These are phyloP conservation scores for Eragrostis tef DNA, from an alignment of 202 grass and related monocot genomes.

Conservation along the genomic window DNA sequence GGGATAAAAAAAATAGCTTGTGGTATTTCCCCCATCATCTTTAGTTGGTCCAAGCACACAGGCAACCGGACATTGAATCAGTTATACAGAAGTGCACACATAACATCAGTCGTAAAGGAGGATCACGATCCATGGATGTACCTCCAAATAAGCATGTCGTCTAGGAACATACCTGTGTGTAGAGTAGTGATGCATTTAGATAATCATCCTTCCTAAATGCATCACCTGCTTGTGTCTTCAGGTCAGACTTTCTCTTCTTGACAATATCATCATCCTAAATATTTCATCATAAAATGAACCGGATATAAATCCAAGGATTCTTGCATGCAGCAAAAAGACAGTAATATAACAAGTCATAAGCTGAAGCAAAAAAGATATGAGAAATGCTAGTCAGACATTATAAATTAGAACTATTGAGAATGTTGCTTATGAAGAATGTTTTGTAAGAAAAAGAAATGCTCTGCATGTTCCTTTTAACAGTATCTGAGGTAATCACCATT, in stretches of 20 bases:
- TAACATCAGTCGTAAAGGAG: background rate
- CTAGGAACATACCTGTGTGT: constrained; percentile 45
- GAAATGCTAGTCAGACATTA: background rate
- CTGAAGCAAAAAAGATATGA: too few relatives aligned
- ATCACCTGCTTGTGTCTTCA: constrained; percentile 45
- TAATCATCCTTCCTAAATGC: constrained; percentile 53
- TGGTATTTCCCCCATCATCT: too few relatives aligned
- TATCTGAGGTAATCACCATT: background rate
- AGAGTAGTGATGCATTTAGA: constrained; percentile 39
- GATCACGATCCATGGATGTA: background rate
- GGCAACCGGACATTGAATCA: too few relatives aligned
- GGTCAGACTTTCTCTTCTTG: constrained; percentile 38
- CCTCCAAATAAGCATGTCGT: constrained; percentile 15
- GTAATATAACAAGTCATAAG: too few relatives aligned
- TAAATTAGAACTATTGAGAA: background rate
- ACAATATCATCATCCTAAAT: constrained; percentile 43
- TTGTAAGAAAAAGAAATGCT: background rate
- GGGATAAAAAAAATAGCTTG: too few relatives aligned
- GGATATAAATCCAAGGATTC: background rate
- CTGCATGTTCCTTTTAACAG: background rate
- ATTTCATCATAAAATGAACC: background rate
- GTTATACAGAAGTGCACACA: too few relatives aligned
- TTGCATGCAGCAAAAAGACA: background rate
- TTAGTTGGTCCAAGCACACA: too few relatives aligned
- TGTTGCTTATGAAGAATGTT: background rate